Base-by-base conservation (phyloP, 164 flowering plant species). In the Vitis rotundifolia region DNA sequence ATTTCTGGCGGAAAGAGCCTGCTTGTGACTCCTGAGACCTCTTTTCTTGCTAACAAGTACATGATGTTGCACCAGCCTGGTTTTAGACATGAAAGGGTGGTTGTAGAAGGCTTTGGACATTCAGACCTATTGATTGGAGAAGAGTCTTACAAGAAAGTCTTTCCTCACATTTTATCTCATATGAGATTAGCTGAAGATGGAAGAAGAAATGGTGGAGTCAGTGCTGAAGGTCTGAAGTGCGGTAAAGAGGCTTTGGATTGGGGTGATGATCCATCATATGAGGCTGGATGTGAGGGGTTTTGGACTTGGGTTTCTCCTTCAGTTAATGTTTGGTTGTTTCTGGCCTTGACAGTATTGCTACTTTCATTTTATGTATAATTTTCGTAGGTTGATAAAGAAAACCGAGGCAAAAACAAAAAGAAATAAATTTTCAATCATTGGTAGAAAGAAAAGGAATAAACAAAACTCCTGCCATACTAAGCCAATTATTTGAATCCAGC, bases 51-150 rank as follows among this genome's bases (percentile, higher is more conserved):
- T 12, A 82, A 88, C 76, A 75, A 78, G 55, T 85, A 82, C 73
- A 85, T 86, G 90, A 86, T 75, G 71, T 50, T 88, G 84, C 89
- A 88, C 75, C 90, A 88, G 49, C 85, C 92, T 68, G 73, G 77
- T 22, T 85, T 76, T 47, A 70, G 68, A 44, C 87, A 85, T 65
- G 78, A 76, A 65, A 76, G 92, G 68, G 81, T 85, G 29, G 87
- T 86, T 37, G 81, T 86, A 14, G 87, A 88, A 5, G 86, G 86
- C 11, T 85, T 83, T 63, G 89, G 88, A 31, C 89, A 88, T 64
- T 83, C 87, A 5, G 89, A 85, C 70, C 74, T 86, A 49, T 66
- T 85, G 76, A 82, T 85, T 22, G 91, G 91, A 19, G 85, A 86
- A 69, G 81, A 83, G 52, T 83, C 89, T 31, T 29, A 59, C 28